These are phyloP conservation scores for Phyllosticta capitalensis DNA, from an alignment of 2,329 filamentous ascomycete species.

Conservation along the genomic window DNA sequence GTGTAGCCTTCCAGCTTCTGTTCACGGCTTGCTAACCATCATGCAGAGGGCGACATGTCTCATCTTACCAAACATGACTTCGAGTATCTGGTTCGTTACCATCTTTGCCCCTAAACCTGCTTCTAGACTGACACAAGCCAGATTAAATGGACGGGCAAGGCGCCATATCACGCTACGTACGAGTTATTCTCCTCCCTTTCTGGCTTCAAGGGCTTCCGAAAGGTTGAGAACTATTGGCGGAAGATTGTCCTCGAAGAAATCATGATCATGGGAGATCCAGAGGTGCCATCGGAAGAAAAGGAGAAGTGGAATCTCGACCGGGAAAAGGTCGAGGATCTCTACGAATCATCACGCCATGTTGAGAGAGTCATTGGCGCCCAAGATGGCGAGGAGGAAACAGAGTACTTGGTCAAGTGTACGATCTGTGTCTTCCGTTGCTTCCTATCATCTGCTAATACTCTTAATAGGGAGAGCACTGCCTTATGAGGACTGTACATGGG, in stretches of 20 bases:
- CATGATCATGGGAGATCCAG: conserved; percentile 56
- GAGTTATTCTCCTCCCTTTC: conserved; percentile 67
- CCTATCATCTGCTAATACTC: conserved; percentile 17
- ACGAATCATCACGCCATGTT: conserved; percentile 83
- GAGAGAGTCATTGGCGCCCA: conserved; percentile 84
- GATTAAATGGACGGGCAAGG: conserved; percentile 96
- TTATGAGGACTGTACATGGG: conserved; percentile 95
- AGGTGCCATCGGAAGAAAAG: conserved; percentile 72
- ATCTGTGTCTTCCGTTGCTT: conserved; percentile 8
- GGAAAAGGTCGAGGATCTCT: conserved; percentile 78
- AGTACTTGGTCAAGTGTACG: conserved; percentile 89
- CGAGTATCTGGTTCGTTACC: conserved; percentile 54
- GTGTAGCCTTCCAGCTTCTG: conserved; percentile 5
- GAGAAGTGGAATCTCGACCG: conserved; percentile 94
- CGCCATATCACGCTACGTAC: conserved; percentile 94
- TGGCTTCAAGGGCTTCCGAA: conserved; percentile 73
- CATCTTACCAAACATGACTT: conserved; percentile 62
- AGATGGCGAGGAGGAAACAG: conserved; percentile 67
- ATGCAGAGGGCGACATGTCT: conserved; percentile 22
- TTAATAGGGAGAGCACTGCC: conserved; percentile 64
- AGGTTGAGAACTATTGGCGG: conserved; percentile 89
- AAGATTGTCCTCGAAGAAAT: conserved; percentile 75
- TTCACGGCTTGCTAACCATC: conserved; percentile 14
- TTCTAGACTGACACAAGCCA: conserved; percentile 29
- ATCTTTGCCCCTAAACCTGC: neutral